Evolutionary conservation across 2,329 filamentous ascomycete genomes (phyloP).

Genomic region (Penicillium olsonii): DNA sequence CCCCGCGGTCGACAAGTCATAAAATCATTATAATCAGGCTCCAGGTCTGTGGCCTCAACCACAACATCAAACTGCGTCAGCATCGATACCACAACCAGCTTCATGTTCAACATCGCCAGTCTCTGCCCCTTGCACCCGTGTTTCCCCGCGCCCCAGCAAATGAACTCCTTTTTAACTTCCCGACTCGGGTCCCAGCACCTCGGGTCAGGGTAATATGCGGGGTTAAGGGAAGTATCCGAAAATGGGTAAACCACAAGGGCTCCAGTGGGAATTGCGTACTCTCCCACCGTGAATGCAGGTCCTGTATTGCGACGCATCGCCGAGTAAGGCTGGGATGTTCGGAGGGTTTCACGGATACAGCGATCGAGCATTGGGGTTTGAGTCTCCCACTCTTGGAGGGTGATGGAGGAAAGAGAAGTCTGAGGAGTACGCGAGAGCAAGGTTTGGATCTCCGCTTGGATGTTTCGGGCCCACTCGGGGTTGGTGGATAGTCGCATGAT

Average conservation of each 20-base stretch:
- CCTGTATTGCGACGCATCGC: slow-evolving; percentile 12
- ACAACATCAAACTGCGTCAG: slow-evolving; percentile 7
- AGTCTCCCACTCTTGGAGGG: slow-evolving; percentile 9
- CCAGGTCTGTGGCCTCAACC: slow-evolving; percentile 4
- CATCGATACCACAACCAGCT: slow-evolving; percentile 8
- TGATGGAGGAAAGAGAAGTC: slow-evolving; percentile 2
- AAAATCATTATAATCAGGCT: slow-evolving; percentile 9
- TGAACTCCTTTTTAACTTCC: background rate
- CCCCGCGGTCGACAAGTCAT: slow-evolving; percentile 10
- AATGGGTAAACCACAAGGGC: slow-evolving; percentile 11
- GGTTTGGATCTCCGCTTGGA: slow-evolving; percentile 6
- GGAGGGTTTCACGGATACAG: slow-evolving; percentile 13
- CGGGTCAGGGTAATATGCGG: slow-evolving; percentile 4
- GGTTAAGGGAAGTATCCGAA: slow-evolving; percentile 10
- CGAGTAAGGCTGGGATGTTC: slow-evolving; percentile 11
- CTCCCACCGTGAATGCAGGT: slow-evolving; percentile 1
- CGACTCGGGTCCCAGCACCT: slow-evolving; percentile 12
- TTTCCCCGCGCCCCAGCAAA: slow-evolving; percentile 10
- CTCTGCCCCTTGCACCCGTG: slow-evolving; percentile 14
- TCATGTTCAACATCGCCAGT: slow-evolving; percentile 12
- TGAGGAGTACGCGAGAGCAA: background rate
- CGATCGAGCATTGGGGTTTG: slow-evolving; percentile 7
- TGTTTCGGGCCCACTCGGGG: background rate
- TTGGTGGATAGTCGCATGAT: slow-evolving; percentile 10
- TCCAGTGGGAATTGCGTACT: slow-evolving; percentile 8